phyloP scores from a whole-genome alignment of 306 rosid species.

The Lagenaria siceraria region DNA sequence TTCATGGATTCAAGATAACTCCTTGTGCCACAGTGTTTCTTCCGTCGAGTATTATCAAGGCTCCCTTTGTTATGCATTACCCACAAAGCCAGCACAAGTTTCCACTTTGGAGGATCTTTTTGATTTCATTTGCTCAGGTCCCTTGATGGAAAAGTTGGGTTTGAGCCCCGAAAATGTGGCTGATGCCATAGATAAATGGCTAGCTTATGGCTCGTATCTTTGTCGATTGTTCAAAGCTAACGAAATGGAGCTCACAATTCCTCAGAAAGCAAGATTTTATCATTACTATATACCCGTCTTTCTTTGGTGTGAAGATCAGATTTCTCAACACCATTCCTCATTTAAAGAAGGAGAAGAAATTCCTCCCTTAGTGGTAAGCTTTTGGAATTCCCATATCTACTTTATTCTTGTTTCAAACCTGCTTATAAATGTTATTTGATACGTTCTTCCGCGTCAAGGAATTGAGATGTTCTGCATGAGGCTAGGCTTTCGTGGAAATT shows the following conservation, averaged over 20 bases:
- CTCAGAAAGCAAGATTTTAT: constrained; percentile 81
- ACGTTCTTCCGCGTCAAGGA: background rate
- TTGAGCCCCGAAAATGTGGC: constrained; percentile 43
- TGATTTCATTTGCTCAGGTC: constrained; percentile 76
- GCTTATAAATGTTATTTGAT: background rate
- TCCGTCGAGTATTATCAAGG: constrained; percentile 22
- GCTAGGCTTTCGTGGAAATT: background rate
- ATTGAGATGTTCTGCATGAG: background rate
- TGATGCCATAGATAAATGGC: constrained; percentile 74
- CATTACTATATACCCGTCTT: constrained; percentile 87
- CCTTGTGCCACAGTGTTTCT: constrained; percentile 5
- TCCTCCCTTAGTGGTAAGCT: constrained; percentile 72
- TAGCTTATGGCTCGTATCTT: constrained; percentile 41
- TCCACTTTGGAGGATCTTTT: constrained; percentile 63
- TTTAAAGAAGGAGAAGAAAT: constrained; percentile 59
- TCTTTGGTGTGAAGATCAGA: constrained; percentile 80
- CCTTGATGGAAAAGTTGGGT: constrained; percentile 53
- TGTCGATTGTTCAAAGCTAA: constrained; percentile 63
- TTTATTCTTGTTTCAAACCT: background rate
- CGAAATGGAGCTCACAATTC: constrained; percentile 47
- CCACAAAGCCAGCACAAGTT: constrained; percentile 52
- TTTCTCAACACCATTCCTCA: constrained; percentile 41
- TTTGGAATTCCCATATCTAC: background rate
- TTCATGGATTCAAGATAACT: constrained; percentile 55
- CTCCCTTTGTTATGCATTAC: constrained; percentile 34